These are phyloP conservation scores for Colletotrichum coccodes DNA, from an alignment of 2,329 filamentous ascomycete species.

Conservation along the genomic window DNA sequence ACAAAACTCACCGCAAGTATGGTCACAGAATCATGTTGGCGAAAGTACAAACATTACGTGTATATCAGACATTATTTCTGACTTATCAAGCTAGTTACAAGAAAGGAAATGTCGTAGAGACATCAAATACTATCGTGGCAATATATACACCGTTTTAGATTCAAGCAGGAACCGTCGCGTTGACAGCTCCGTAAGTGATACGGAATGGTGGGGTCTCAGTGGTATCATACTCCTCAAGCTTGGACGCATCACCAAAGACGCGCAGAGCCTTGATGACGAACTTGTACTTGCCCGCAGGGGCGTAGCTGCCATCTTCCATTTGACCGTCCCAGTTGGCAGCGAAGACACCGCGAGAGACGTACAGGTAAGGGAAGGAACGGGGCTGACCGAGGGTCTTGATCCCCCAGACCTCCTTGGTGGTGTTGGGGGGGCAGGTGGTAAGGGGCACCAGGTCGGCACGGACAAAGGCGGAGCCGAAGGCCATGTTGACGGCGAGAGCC, in stretches of 20 bases:
- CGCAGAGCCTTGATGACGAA: constrained; percentile 59
- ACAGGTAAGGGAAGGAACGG: constrained; percentile 49
- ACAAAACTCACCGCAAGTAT: background rate
- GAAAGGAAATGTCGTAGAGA: constrained; percentile 3
- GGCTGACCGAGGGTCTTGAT: constrained; percentile 54
- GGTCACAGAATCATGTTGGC: background rate
- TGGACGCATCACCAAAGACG: constrained; percentile 59
- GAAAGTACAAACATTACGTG: background rate
- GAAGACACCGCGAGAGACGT: constrained; percentile 43
- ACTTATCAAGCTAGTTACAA: constrained; percentile 14
- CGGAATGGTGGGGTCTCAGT: constrained; percentile 52
- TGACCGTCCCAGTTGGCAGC: constrained; percentile 55
- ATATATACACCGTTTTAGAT: background rate
- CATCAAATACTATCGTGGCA: background rate
- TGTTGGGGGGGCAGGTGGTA: constrained; percentile 39
- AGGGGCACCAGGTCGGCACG: constrained; percentile 57
- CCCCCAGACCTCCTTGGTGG: constrained; percentile 46
- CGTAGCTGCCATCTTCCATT: constrained; percentile 57
- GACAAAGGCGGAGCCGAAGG: constrained; percentile 56
- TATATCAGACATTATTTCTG: constrained; percentile 7
- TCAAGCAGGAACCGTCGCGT: constrained; percentile 15
- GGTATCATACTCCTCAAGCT: constrained; percentile 58
- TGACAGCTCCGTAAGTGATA: constrained; percentile 51
- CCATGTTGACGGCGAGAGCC: constrained; percentile 50
- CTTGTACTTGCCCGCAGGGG: constrained; percentile 60